Evolutionary conservation across 441 rosid genomes (phyloP), one percentile per base, ranked within the genome.

Genomic region (Jatropha podagrica): DNA sequence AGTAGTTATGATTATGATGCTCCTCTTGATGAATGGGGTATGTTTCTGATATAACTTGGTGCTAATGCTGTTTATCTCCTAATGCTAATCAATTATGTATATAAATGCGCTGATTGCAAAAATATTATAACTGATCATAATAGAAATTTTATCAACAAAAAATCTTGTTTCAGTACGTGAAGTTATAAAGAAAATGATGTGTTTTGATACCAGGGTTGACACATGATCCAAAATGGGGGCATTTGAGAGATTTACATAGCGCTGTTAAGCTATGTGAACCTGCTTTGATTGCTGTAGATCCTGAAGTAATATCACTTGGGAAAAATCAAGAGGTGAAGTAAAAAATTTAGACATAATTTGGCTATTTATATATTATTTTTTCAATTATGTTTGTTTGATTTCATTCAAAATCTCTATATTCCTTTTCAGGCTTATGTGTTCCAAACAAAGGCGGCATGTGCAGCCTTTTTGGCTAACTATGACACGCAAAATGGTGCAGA

Each of bases 21-120:
- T 59, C 98, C 99, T 32, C 84, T 95, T 6, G 99, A 95, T 65
- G 99, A 95, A 86, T 95, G 85, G n/a, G 99, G 98, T 92, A 86
- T 14, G 83, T 66, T 20, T n/a, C 0, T 20, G 32, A 58, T 4
- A 32, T 32, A 4, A 7, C 9, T 44, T 44, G 10, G 48, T 23
- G 9, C 10, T 4, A 44, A 44, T 44, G 7, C 10, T 11, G 9
- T 44, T 44, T 32, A 32, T 32, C 32, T 2, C 32, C 32, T 32
- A 32, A 32, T 32, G 32, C 32, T 2, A 1, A 44, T 44, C 48
- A 44, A 44, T 44, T 44, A 44, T 44, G 48, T 4, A 11, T 11
- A 44, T 1, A 44, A 44, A 11, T 13, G 17, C 6, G 5, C 14
- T 69, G 1, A 56, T 71, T 15, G 18, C 2, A 6, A 4, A 4